Percentiles rank a stretch among this genome's conserved stretches.
These are phyloP conservation scores for Ligustrum vulgare DNA, from an alignment of 257 asterid species.

Conservation along the genomic window DNA sequence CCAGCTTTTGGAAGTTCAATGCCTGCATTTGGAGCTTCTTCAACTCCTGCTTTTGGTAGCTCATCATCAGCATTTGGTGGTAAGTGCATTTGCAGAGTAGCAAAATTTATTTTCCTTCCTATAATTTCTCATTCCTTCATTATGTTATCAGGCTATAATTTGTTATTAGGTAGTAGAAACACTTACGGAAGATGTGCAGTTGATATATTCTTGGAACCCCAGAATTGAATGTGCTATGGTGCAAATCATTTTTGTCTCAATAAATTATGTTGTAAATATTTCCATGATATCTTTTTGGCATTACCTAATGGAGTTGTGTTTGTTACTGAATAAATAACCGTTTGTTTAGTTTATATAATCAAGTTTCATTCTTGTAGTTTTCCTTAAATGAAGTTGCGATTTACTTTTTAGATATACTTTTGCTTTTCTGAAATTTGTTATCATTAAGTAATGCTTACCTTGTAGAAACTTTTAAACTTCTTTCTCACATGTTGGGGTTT, in stretches of 20 bases:
- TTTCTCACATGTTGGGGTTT: not conserved
- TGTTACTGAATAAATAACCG: not conserved
- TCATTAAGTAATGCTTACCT: not conserved
- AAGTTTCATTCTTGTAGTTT: not conserved
- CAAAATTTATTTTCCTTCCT: not conserved
- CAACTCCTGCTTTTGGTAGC: conserved; percentile 80
- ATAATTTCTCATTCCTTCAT: not conserved
- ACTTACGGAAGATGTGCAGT: not conserved
- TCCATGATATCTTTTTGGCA: not conserved
- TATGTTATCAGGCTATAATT: not conserved
- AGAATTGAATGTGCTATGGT: not conserved
- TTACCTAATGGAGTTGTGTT: not conserved
- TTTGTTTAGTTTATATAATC: not conserved
- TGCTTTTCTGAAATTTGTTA: not conserved
- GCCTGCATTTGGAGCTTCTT: conserved; percentile 82
- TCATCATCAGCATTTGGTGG: conserved; percentile 68
- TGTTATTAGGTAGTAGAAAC: not conserved
- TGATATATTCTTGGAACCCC: not conserved
- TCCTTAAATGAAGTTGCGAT: not conserved
- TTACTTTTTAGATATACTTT: not conserved
- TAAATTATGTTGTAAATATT: not conserved
- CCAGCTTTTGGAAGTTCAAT: conserved; percentile 88
- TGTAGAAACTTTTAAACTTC: not conserved
- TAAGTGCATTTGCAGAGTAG: conserved; percentile 28
- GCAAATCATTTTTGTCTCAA: not conserved